Percentiles rank a stretch among this genome's conserved stretches.
Conservation (phyloP, 306 rosid genomes). For the Spatholobus suberectus region DNA sequence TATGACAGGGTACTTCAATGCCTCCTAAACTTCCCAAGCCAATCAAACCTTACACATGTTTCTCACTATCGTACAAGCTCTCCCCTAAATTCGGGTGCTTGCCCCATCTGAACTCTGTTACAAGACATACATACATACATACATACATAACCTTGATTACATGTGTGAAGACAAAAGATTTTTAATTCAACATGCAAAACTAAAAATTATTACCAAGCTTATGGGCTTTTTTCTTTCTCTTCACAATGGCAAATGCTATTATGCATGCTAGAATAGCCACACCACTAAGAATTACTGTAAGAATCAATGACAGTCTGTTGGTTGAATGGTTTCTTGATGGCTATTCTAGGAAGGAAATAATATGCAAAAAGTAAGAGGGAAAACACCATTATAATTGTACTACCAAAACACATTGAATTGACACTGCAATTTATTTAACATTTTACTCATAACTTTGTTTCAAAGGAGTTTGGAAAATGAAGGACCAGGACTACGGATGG, state of each 20-base stretch:
- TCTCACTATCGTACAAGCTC: conserved; percentile 31
- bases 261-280: neutral
- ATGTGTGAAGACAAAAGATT: neutral
- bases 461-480: too few species aligned
- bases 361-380: neutral
- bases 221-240: conserved; percentile 26
- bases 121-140: neutral
- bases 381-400: neutral
- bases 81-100: conserved; percentile 25
- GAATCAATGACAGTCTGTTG: neutral
- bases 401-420: neutral
- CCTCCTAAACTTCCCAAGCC: conserved; percentile 37
- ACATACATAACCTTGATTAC: neutral
- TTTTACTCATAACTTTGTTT: neutral
- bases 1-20: conserved; percentile 49
- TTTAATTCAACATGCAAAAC: neutral
- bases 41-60: conserved; percentile 37
- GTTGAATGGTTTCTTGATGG: neutral
- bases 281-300: neutral
- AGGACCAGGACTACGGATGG: neutral
- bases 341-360: conserved; percentile 16
- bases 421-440: neutral
- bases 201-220: conserved; percentile 24
- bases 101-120: conserved; percentile 18
- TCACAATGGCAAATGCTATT: neutral